Evolutionary conservation across 1,139 yeast genomes (phyloP), one percentile per base, ranked within the genome.

Genomic region (Saccharomyces hybrid): DNA sequence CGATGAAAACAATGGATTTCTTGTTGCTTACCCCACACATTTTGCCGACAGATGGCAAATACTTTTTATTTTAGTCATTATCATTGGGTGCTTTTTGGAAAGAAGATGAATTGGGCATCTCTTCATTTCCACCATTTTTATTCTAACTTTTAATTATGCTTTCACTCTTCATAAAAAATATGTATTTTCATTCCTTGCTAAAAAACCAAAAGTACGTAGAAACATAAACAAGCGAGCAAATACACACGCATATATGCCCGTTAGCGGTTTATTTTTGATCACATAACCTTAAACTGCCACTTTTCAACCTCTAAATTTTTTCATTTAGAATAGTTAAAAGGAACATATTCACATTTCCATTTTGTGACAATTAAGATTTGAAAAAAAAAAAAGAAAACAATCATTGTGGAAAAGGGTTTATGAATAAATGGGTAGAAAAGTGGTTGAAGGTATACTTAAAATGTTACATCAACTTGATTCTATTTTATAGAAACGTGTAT

Each of bases 401-500:
- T 30, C 34, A 31, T 7, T 31, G 34, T 31, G 34, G 6, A 16
- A 27, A 20, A 20, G 23, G 23, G 16, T 48, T 48, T 20, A 63
- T 64, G 68, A 59, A 64, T 50, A 56, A 56, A 52, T 57, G 59
- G 59, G 51, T 63, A n/a, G 58, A 56, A 31, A 67, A 67, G 56
- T 68, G 71, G 71, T 53, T 67, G 13, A 59, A 56, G 44, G 53
- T 69, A 1, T 70, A 64, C 56, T 52, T 69, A 38, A 69, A 69
- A 59, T 63, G 70, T 51, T 68, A 61, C 52, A 61, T 70, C 14
- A 67, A 68, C 50, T 50, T 66, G 30, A 61, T 70, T 2, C 58
- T 69, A 11, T 68, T 61, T 53, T 60, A 68, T 49, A 61, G 72
- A 47, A 67, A 68, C 49, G 66, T 69, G 4, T 70, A 70, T 50